Evolutionary conservation across 352 stramenopile genomes (phyloP), one percentile per base, ranked within the genome.

Genomic region (Globisporangium splendens): DNA sequence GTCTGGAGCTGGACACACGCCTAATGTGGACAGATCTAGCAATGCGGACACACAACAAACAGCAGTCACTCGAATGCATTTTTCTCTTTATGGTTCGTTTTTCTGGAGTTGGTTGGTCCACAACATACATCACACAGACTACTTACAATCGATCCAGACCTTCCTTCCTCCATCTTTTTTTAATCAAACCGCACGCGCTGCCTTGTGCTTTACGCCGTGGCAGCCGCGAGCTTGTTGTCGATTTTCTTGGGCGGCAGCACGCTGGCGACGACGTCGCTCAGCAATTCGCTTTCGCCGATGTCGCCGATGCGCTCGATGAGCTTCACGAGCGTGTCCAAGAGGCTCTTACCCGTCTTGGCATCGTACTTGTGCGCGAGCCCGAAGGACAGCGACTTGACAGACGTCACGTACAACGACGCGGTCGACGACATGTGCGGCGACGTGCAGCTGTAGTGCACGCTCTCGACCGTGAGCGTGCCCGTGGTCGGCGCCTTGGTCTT

Each of bases 281-380:
- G 22, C 17, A 39, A 39, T 12, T 58, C 52, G 41, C 42, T 17
- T 5, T 12, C 22, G 21, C 8, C 24, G 13, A 58, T 48, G 52
- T 58, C 43, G 14, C 52, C 52, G 24, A 58, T 50, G 52, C 52
- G 46, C 41, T 58, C 52, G 41, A 58, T 50, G 11, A 58, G 22
- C 21, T 58, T 58, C 39, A 43, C 52, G 35, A 58, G 22, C 13
- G 47, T 58, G 20, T 42, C 52, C 20, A 74, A 68, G 7, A 74
- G 41, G 7, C 12, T n/a, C 20, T 44, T 62, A 2, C 56, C 69
- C 2, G 50, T 33, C 3, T 62, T 39, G 44, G 71, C 50, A 13
- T 77, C 56, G 50, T 63, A 73, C 44, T 73, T 77, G 59, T 74
- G 54, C 8, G 53, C 62, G 21, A 74, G 71, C 8, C 62, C 48